Evolutionary conservation across 2,329 filamentous ascomycete genomes (phyloP), one percentile per base, ranked within the genome.

Genomic region (Alternaria longipes): DNA sequence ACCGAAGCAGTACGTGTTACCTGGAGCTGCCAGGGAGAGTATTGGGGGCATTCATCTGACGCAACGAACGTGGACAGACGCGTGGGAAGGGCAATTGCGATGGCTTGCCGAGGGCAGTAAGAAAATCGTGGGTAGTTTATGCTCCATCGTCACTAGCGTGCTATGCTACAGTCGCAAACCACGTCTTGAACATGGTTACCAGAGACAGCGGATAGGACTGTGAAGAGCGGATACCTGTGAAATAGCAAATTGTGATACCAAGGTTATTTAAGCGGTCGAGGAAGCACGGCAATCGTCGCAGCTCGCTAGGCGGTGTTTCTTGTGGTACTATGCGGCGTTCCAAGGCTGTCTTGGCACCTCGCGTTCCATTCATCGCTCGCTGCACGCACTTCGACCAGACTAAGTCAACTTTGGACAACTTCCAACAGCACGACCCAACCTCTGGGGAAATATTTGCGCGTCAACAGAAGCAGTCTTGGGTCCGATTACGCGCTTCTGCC

Each of bases 11-110:
- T 64, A 63, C 38, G 65, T 62, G 66, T 73, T 76, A 74, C 76
- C 71, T 75, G 70, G 67, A 68, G 67, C 67, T 63, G 65, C 69
- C 71, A 76, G 72, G 66, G 52, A 68, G 56, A 68, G 59, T 63
- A 66, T 62, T 56, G 71, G 70, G 74, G 71, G 75, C 76, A 79
- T 79, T 79, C 76, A 79, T 78, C 41, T 66, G 74, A 76, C 67
- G 63, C 63, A 45, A 56, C 32, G 24, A 53, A 38, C 50, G 34
- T 32, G 40, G 28, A 36, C 24, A 34, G 45, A 54, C 58, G 63
- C 60, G 60, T 56, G 60, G 53, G 56, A 56, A 57, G 18, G 60
- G 52, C 65, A 66, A 65, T 63, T 65, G 65, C 64, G 57, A 57
- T 46, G 40, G 38, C 47, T 50, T 28, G 58, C 41, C 54, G 47